Conservation (phyloP, 495 filamentous ascomycete species). For the Penicilliopsis zonata region DNA sequence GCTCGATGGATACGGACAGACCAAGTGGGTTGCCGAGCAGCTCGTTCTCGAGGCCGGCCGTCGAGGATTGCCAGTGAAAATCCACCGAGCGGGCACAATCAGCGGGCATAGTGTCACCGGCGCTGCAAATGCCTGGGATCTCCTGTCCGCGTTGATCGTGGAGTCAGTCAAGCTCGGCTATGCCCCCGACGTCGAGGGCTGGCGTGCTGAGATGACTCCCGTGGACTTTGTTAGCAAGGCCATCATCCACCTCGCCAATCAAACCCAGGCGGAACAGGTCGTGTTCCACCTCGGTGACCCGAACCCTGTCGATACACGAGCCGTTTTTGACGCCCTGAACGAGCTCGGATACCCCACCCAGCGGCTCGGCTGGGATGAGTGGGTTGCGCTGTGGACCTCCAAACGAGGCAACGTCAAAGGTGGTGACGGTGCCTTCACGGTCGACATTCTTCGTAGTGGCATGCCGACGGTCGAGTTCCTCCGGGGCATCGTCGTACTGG, state of each 20-base stretch:
- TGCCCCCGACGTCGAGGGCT: slow-evolving; percentile 49
- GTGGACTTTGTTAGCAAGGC: slow-evolving; percentile 58
- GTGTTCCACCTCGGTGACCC: slow-evolving; percentile 58
- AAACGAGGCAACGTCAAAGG: slow-evolving; percentile 42
- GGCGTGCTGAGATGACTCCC: slow-evolving; percentile 62
- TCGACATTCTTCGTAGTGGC: slow-evolving; percentile 40
- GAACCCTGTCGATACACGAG: slow-evolving; percentile 41
- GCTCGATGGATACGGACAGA: slow-evolving; percentile 51
- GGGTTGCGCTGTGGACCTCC: slow-evolving; percentile 50
- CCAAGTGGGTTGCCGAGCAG: slow-evolving; percentile 58
- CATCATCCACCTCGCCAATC: slow-evolving; percentile 46
- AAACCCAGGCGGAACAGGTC: slow-evolving; percentile 37
- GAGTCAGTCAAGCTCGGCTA: slow-evolving; percentile 53
- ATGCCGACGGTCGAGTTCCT: slow-evolving; percentile 55
- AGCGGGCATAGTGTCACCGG: slow-evolving; percentile 51
- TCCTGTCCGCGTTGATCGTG: slow-evolving; percentile 52
- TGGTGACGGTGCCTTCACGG: slow-evolving; percentile 47
- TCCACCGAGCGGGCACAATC: slow-evolving; percentile 52
- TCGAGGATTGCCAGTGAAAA: slow-evolving; percentile 46
- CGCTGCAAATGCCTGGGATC: slow-evolving; percentile 56
- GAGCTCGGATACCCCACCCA: slow-evolving; percentile 53
- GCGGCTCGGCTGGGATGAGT: slow-evolving; percentile 46
- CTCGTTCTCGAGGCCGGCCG: slow-evolving; percentile 49
- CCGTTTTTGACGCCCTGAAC: slow-evolving; percentile 42
- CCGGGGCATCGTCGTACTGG: slow-evolving; percentile 44